Conservation (phyloP, 257 asterid genomes). For the Solanum chilense region DNA sequence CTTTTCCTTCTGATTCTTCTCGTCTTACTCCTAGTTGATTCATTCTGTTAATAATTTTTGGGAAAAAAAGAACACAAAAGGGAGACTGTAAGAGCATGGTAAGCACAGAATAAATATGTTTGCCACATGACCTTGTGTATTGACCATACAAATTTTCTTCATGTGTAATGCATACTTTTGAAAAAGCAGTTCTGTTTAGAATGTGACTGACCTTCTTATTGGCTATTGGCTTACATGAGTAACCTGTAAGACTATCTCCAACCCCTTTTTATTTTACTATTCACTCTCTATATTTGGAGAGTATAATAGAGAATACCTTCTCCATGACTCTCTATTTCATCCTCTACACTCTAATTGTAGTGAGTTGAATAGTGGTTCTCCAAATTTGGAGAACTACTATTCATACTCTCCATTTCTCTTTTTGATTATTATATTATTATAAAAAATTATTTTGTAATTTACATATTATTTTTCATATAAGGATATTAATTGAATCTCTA, state of each 20-base stretch:
- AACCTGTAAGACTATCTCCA: slow-evolving; percentile 20
- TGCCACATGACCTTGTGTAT: not conserved
- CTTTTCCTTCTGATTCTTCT: not conserved
- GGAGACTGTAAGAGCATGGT: not conserved
- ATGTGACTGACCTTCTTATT: not conserved
- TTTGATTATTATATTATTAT: too few species aligned
- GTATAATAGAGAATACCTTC: not conserved
- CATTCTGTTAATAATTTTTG: not conserved
- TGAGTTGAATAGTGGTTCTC: not conserved
- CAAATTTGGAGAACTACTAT: not conserved
- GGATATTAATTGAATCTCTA: not conserved
- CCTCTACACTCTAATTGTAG: not conserved
- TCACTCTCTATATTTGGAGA: not conserved
- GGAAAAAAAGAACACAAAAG: not conserved
- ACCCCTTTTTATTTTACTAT: not conserved
- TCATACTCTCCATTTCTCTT: not conserved
- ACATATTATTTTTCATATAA: too few species aligned
- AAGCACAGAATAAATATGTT: not conserved
- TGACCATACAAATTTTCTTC: not conserved
- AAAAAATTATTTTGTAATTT: too few species aligned
- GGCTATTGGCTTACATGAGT: slow-evolving; percentile 70
- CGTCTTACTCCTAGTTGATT: not conserved
- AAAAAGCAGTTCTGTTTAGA: not conserved
- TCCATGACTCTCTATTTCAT: not conserved
- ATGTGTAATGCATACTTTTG: not conserved